Base-by-base conservation (phyloP, 306 rosid genomes). In the Prunus campanulata region DNA sequence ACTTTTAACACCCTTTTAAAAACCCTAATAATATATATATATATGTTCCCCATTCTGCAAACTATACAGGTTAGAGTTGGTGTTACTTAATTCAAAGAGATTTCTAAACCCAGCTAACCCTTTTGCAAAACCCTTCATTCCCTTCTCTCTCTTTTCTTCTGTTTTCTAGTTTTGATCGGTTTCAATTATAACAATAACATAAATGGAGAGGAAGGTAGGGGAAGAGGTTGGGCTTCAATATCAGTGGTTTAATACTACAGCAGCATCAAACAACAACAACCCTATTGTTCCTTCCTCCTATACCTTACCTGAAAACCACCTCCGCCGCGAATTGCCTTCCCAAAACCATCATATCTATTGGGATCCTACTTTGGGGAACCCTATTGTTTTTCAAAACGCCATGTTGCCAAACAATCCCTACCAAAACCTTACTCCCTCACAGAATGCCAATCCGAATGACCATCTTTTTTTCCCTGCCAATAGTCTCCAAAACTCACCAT, bases 81-180 rank as follows among this genome's bases (percentile, higher is more conserved):
- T 52, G 57, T 52, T 52, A 14, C 57, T 52, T 52, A 52, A 51
- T 51, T 51, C 56, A 51, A 14, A 51, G 7, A 51, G 19, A 59
- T 11, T 30, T 59, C 35, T 29, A 62, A 62, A 62, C 67, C 67
- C 67, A 62, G 7, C n/a, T 8, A 5, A 62, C 20, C 18, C 22
- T 15, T 15, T 29, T 20, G 6, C 6, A 32, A 30, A 52, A 42
- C 32, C 64, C 64, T 54, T 71, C 42, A 27, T 30, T 11, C 20
- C 47, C 48, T 63, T 11, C 24, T 15, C 24, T 15, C 47, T 63
- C 5, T 14, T 15, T 20, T 55, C 51, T 54, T 16, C 11, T 11
- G 7, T 55, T 32, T 54, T 56, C 25, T 42, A 16, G n/a, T 6
- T 71, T 71, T n/a, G 75, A 71, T 71, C 22, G 18, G 75, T 71